Evolutionary conservation across 2,329 filamentous ascomycete species (phyloP).

Genomic region (Pyrenophora seminiperda): DNA sequence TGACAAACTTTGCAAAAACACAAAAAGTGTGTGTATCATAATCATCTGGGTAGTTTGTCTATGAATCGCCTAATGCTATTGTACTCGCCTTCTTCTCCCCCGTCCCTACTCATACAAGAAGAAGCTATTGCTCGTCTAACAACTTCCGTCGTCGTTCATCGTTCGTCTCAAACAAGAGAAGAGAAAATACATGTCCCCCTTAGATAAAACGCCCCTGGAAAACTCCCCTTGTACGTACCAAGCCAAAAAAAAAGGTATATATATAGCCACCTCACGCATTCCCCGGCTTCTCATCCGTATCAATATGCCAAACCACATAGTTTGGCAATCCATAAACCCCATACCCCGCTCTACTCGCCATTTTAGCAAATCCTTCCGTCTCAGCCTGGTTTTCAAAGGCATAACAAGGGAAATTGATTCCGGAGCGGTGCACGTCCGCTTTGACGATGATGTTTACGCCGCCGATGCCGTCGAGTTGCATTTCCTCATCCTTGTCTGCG

Average conservation of each 20-base stretch:
- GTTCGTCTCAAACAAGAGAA: too few species aligned
- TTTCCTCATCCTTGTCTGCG: constrained; percentile 87
- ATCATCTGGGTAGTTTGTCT: too few species aligned
- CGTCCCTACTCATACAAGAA: background rate
- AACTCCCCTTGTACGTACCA: too few species aligned
- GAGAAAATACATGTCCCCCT: too few species aligned
- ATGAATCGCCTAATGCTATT: too few species aligned
- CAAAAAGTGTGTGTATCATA: too few species aligned
- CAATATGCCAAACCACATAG: constrained; percentile 98
- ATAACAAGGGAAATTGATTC: constrained; percentile 97
- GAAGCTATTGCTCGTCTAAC: too few species aligned
- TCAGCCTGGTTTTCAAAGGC: constrained; percentile 98
- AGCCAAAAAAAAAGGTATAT: too few species aligned
- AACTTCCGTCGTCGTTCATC: too few species aligned
- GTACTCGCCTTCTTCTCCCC: background rate
- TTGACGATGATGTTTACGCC: constrained; percentile 98
- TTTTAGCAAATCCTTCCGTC: constrained; percentile 97
- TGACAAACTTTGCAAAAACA: too few species aligned
- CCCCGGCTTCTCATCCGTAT: constrained; percentile 91
- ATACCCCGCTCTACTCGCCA: constrained; percentile 96
- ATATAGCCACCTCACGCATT: constrained; percentile 63
- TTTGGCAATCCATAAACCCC: constrained; percentile 91
- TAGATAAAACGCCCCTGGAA: too few species aligned
- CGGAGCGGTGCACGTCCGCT: constrained; percentile 93
- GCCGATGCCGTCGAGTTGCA: constrained; percentile 92